Percentiles rank a stretch among this genome's conserved stretches.
phyloP scores from a whole-genome alignment of 1,284 basidiomycete species.

The Heterobasidion occidentale region DNA sequence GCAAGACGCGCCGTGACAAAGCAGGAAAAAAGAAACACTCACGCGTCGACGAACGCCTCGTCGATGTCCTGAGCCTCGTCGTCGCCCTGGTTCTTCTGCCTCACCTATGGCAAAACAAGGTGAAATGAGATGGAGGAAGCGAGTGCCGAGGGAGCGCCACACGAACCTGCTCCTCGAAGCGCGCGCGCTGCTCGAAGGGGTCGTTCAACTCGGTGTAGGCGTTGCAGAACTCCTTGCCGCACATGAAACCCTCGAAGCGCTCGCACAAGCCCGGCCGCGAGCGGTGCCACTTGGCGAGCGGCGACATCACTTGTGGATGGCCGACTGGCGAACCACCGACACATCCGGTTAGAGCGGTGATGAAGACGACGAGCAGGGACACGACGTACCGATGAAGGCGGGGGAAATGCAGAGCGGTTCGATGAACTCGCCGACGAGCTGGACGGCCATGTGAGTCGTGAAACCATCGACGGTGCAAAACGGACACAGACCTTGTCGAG shows the following conservation, averaged over 20 bases:
- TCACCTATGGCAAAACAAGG: constrained; percentile 31
- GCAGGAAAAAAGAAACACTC: constrained; percentile 24
- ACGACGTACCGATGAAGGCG: constrained; percentile 77
- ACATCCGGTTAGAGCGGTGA: background rate
- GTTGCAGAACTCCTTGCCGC: constrained; percentile 97
- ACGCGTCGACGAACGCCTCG: constrained; percentile 91
- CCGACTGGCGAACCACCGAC: constrained; percentile 49
- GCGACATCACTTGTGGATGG: constrained; percentile 99
- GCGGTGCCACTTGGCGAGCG: constrained; percentile 94
- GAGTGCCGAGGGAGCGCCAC: background rate
- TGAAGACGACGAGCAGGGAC: background rate
- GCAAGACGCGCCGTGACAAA: background rate
- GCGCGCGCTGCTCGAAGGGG: constrained; percentile 91
- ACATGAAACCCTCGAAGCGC: constrained; percentile 98
- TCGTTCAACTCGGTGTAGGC: constrained; percentile 99
- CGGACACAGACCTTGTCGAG: constrained; percentile 78
- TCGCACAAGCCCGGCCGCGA: constrained; percentile 93
- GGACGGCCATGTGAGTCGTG: constrained; percentile 3
- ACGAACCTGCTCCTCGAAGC: constrained; percentile 88
- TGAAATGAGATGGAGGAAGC: background rate
- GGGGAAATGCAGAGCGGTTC: constrained; percentile 96
- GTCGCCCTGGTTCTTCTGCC: constrained; percentile 95
- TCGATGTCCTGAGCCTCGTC: constrained; percentile 98
- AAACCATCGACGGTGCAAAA: background rate
- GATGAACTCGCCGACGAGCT: constrained; percentile 97